Evolutionary conservation across 805 yeast species (phyloP).

Genomic region (Wickerhamomyces bovis): DNA sequence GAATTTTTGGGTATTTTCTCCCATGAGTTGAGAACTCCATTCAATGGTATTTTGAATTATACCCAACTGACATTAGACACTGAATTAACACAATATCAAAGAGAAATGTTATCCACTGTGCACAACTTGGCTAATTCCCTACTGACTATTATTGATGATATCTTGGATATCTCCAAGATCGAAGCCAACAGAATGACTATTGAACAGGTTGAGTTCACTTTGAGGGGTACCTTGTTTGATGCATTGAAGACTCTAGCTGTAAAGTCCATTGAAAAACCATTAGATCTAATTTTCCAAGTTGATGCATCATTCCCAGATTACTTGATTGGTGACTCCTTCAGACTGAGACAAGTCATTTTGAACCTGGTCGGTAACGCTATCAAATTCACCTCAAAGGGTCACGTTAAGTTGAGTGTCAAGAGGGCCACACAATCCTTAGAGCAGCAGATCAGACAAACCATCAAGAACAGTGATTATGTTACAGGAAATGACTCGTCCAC

Average conservation of each 20-base stretch:
- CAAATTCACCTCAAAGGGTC: slow-evolving; percentile 78
- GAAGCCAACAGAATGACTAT: slow-evolving; percentile 92
- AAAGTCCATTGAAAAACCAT: slow-evolving; percentile 79
- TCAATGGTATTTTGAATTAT: slow-evolving; percentile 92
- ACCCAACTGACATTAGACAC: slow-evolving; percentile 85
- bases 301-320: slow-evolving; percentile 85
- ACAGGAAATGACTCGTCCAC: slow-evolving; percentile 21
- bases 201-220: slow-evolving; percentile 79
- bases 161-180: slow-evolving; percentile 85
- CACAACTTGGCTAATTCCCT: slow-evolving; percentile 83
- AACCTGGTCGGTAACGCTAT: slow-evolving; percentile 88
- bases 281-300: slow-evolving; percentile 72
- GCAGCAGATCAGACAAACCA: slow-evolving; percentile 19
- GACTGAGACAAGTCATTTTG: slow-evolving; percentile 79
- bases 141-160: slow-evolving; percentile 83
- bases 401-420: slow-evolving; percentile 68
- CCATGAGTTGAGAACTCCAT: slow-evolving; percentile 83
- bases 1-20: slow-evolving; percentile 87
- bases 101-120: slow-evolving; percentile 86
- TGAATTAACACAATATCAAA: slow-evolving; percentile 82
- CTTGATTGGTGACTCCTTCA: slow-evolving; percentile 80
- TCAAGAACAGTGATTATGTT: slow-evolving; percentile 24
- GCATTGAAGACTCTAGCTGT: slow-evolving; percentile 86
- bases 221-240: slow-evolving; percentile 83
- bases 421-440: slow-evolving; percentile 35